phyloP scores from a whole-genome alignment of 345 rosid species.

The Syzygium aromaticum region DNA sequence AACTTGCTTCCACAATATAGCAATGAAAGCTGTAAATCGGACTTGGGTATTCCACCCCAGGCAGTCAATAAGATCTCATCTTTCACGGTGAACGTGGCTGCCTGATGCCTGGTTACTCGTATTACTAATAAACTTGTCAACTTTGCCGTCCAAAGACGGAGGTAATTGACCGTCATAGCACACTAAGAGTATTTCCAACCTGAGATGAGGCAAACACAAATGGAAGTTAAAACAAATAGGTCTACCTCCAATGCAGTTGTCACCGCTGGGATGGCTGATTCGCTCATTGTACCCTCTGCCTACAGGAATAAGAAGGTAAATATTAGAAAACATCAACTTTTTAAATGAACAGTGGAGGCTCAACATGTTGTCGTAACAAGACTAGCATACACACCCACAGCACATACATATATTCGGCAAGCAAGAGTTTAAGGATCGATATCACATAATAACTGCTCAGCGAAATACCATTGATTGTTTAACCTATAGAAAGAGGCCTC shows the following conservation, averaged over 20 bases:
- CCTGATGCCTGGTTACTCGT: neutral
- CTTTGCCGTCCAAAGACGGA: neutral
- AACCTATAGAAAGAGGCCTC: neutral
- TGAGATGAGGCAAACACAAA: neutral
- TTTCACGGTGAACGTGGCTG: neutral
- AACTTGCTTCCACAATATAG: neutral
- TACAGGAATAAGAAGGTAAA: slow-evolving; percentile 15
- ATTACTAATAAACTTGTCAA: neutral
- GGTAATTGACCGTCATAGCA: neutral
- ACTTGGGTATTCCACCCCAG: neutral
- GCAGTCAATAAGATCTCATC: neutral
- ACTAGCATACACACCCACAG: neutral
- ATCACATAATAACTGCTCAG: neutral
- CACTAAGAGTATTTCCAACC: neutral
- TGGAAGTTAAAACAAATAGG: neutral
- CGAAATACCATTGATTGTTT: neutral
- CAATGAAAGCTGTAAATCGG: neutral
- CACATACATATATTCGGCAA: neutral
- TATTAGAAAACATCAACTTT: neutral
- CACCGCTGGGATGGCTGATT: slow-evolving; percentile 47
- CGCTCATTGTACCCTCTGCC: slow-evolving; percentile 77
- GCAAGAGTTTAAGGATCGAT: neutral
- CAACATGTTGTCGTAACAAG: neutral
- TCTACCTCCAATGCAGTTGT: slow-evolving; percentile 58
- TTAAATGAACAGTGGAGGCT: neutral